Evolutionary conservation across 306 rosid species (phyloP), one percentile per base, ranked within the genome.

Genomic region (Oemleria cerasiformis): DNA sequence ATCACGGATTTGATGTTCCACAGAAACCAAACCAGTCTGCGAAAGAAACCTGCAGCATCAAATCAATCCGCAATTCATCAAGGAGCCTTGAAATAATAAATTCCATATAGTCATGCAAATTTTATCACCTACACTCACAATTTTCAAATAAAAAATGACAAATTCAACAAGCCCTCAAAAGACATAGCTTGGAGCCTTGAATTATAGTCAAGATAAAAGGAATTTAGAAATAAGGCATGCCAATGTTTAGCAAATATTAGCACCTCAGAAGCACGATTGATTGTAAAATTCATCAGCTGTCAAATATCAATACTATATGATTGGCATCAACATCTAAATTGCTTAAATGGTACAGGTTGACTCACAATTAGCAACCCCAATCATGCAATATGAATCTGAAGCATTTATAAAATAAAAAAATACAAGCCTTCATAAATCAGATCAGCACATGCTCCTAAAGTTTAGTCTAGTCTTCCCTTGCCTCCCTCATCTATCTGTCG

Each of bases 1-100:
- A 82, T 86, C 97, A n/a, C 80, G 87, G 88, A 92, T 86, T 84
- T 92, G 98, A 76, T 87, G 83, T 67, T 88, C 92, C 44, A 92
- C 49, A 30, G 96, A 79, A 50, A 92, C 98, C 81, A 90, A 75
- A 73, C 98, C 97, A 47, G 93, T 90, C 84, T 88, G 56, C 3
- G 90, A 77, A 66, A 92, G 97, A 88, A 90, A 88, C 98, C 98
- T 92, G 88, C 75, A 76, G 45, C 4, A 3, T 39, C 65, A 69
- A 61, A 58, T 45, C 64, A 34, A 82, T 69, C 47, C 25, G 67
- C 42, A 48, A 58, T 48, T n/a, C 41, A 70, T 11, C 25, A 41
- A 69, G 54, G 50, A 48, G 11, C 34, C 9, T 63, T 63, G 30
- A 65, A 44, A 56, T 39, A 55, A 25, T 56, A 72, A 75, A 70